phyloP scores from a whole-genome alignment of 1,139 yeast genomes.

The Blastobotrys aristatus region DNA sequence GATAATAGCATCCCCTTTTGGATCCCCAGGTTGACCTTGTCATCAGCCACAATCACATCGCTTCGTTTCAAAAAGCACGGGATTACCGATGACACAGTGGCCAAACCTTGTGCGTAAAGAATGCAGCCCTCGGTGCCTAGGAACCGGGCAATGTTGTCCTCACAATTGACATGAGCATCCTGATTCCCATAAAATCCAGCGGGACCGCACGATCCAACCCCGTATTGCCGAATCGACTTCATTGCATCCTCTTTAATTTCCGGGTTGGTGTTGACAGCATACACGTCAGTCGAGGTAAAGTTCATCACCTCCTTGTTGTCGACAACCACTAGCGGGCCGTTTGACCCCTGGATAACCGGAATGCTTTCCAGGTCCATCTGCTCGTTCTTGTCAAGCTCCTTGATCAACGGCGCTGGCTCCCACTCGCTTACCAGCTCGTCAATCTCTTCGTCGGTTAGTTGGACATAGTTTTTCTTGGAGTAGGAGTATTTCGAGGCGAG shows the following conservation, averaged over 20 bases:
- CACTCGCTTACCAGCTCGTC: slow-evolving; percentile 86
- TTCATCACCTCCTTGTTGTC: slow-evolving; percentile 29
- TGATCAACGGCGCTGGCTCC: slow-evolving; percentile 81
- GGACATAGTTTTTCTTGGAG: slow-evolving; percentile 66
- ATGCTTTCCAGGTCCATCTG: slow-evolving; percentile 56
- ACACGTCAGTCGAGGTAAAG: slow-evolving; percentile 40
- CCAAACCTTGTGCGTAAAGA: slow-evolving; percentile 88
- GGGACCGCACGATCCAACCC: slow-evolving; percentile 99
- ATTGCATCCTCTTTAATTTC: slow-evolving; percentile 53
- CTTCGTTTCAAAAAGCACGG: slow-evolving; percentile 96
- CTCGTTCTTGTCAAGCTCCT: slow-evolving; percentile 48
- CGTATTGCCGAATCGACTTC: slow-evolving; percentile 58
- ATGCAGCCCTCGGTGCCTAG: slow-evolving; percentile 76
- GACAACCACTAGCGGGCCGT: slow-evolving; percentile 47
- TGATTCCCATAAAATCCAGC: slow-evolving; percentile 97
- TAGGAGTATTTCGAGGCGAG: slow-evolving; percentile 75
- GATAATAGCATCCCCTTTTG: slow-evolving; percentile 87
- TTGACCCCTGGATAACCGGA: slow-evolving; percentile 59
- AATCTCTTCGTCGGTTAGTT: slow-evolving; percentile 60
- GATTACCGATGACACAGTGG: slow-evolving; percentile 90
- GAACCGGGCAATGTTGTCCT: slow-evolving; percentile 67
- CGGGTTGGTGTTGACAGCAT: slow-evolving; percentile 56
- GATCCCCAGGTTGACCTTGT: slow-evolving; percentile 66
- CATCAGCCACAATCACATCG: slow-evolving; percentile 84
- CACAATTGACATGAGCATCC: slow-evolving; percentile 80